These are phyloP conservation scores for Camellia lanceoleosa DNA, from an alignment of 148 eudicot species.

Conservation along the genomic window DNA sequence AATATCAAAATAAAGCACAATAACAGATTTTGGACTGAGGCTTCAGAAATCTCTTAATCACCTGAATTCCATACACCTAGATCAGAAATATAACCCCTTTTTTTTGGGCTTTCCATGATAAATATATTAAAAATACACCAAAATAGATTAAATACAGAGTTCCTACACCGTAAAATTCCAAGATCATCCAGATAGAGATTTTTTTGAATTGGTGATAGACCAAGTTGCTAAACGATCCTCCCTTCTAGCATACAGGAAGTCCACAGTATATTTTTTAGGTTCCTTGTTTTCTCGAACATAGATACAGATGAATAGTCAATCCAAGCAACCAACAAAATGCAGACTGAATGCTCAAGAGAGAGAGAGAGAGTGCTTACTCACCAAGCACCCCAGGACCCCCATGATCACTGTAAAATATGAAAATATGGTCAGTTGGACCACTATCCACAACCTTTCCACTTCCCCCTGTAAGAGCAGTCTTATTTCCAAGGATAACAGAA, in stretches of 20 bases:
- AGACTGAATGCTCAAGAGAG: too few relatives aligned
- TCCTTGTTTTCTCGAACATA: too few relatives aligned
- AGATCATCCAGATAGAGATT: neutral
- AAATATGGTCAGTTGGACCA: slow-evolving; percentile 71
- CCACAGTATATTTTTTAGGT: too few relatives aligned
- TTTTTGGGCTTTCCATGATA: too few relatives aligned
- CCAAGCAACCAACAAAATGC: too few relatives aligned
- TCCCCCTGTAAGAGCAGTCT: slow-evolving; percentile 63
- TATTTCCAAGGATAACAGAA: slow-evolving; percentile 66
- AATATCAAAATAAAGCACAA: slow-evolving; percentile 2
- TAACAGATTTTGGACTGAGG: neutral
- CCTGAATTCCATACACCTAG: neutral
- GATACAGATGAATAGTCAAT: too few relatives aligned
- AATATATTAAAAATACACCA: too few relatives aligned
- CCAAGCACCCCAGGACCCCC: slow-evolving; percentile 70
- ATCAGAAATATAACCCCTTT: too few relatives aligned
- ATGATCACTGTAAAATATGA: slow-evolving; percentile 67
- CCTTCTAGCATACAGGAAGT: neutral
- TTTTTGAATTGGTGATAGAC: neutral
- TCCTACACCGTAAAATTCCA: neutral
- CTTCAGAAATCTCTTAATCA: neutral
- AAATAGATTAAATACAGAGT: neutral
- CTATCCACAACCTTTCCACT: slow-evolving; percentile 78
- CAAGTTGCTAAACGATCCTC: neutral
- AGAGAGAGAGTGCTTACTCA: slow-evolving; percentile 20